Base-by-base conservation (phyloP, 176 grass and related monocot genomes). In the Thalia dealbata region DNA sequence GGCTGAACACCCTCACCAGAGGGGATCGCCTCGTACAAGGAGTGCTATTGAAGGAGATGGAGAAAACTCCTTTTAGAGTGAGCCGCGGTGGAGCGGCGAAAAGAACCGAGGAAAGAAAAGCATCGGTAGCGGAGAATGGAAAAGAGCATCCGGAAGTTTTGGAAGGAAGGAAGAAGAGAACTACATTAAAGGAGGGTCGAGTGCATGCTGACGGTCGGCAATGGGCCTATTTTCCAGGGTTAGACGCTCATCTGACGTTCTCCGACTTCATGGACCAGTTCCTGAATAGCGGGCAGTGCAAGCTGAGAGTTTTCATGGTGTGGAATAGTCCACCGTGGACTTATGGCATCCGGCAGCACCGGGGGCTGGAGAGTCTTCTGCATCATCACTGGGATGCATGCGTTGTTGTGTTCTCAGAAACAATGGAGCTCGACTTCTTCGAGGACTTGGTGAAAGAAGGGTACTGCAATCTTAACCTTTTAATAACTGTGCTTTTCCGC, bases 311-410 rank as follows among this genome's bases (percentile, higher is more conserved):
- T 50, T 91, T 93, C 71, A 99, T 99, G 90, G 85, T 88, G 45
- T 93, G 95, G 95, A 99, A 93, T 86, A 93, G 95, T 78, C 90
- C 87, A 2, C 79, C 81, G 26, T 93, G 95, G 95, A 70, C 81
- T 0, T 99, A 81, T 32, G 87, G 85, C 16, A 74, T 93, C 26
- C 81, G 95, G 25, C 76, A 93, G 63, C 90, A 88, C 74, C 82
- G 95, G 21, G 90, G 95, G 6, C 45, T 99, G 11, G 95, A 93
- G 76, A 99, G 95, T 72, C 80, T 99, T 60, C 82, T 99, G n/a
- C 71, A 62, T 56, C 90, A 93, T 52, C 95, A 99, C 61, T 83
- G 78, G 59, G 62, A 91, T 27, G 87, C 83, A 11, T 99, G 95
- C 14, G 77, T 99, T 14, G 79, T 92, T 19, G 38, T 92, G 78